Evolutionary conservation across 345 rosid species (phyloP), one percentile per base, ranked within the genome.

Genomic region (Isatis tinctoria): DNA sequence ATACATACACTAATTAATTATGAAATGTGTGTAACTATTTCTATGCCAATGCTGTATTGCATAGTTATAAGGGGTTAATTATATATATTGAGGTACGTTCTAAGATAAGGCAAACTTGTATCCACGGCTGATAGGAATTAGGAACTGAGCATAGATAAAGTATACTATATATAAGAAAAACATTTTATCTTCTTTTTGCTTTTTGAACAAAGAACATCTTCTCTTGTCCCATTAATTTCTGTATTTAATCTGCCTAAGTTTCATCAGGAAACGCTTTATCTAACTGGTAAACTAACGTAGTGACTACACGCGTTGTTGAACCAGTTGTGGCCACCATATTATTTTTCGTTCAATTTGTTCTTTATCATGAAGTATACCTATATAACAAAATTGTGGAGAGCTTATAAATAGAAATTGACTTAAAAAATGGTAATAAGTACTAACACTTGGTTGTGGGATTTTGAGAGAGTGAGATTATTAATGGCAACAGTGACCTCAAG

Each of bases 401-500:
- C 40, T 20, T 7, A 20, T 22, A 63, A 18, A 64, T 30, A 51
- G 26, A 63, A 18, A 28, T 16, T 11, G 3, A 72, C 30, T 5
- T 5, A 32, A 52, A 22, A 13, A 56, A 47, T 9, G 33, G 60
- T 65, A 73, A 43, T 43, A 69, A 66, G 67, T 66, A 32, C 52
- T 10, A 53, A 14, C 24, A 74, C 37, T 47, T 74, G 27, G 67
- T 47, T 47, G 51, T 44, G 48, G 32, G 72, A 63, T 62, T 41
- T 64, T 43, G 58, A 24, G 75, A 49, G 64, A 56, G 56, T 22
- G 16, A 47, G 70, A 51, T 51, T 60, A 75, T 22, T 60, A 60
- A 60, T 75, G 56, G 62, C 52, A 75, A 68, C 47, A 75, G 79
- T 75, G 79, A 75, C 79, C 40, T 41, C 51, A 68, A 65, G 79